Evolutionary conservation across 352 stramenopile genomes (phyloP), one percentile per base, ranked within the genome.

Genomic region (Phytophthora sojae): DNA sequence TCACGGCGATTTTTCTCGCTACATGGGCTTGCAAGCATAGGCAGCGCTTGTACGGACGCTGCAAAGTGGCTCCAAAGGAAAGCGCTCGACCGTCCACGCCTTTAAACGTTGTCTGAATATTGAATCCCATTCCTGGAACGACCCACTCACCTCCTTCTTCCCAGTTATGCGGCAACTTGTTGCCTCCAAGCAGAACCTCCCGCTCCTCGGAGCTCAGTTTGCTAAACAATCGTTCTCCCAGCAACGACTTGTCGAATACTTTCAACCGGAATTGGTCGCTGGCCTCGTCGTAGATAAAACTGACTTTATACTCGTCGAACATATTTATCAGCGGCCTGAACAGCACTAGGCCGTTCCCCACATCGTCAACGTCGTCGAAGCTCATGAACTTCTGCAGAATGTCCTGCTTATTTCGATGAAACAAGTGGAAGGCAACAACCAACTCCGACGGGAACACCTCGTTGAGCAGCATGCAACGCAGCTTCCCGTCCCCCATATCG

Each of bases 321-420:
- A 50, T 55, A 50, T 64, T 19, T 61, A 71, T 35, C 49, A 75
- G 61, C 12, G 67, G 67, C 67, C 63, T 75, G 61, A 71, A 71
- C 47, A 71, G 30, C 37, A 75, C 44, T 64, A 77, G 35, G 30
- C 64, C 69, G 64, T 77, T 77, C 49, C 37, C 64, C 59, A 73
- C 58, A 61, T 73, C 59, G 42, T 73, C 45, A 52, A 68, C 62
- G 59, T 23, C 1, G n/a, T 14, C 52, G 45, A 73, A 68, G 26
- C 53, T n/a, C 58, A 68, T 68, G 42, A 68, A 21, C 0, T 50
- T 23, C 29, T 30, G 17, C 42, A 17, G 54, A 30, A 73, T 15
- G 4, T 49, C 47, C 44, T n/a, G 52, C 8, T 73, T 73, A 30
- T 39, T 67, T 4, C 23, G 65, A 51, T 30, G 57, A 66, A 71